These are phyloP conservation scores for Aphanomyces stellatus DNA, from an alignment of 352 stramenopile genomes.

Conservation along the genomic window DNA sequence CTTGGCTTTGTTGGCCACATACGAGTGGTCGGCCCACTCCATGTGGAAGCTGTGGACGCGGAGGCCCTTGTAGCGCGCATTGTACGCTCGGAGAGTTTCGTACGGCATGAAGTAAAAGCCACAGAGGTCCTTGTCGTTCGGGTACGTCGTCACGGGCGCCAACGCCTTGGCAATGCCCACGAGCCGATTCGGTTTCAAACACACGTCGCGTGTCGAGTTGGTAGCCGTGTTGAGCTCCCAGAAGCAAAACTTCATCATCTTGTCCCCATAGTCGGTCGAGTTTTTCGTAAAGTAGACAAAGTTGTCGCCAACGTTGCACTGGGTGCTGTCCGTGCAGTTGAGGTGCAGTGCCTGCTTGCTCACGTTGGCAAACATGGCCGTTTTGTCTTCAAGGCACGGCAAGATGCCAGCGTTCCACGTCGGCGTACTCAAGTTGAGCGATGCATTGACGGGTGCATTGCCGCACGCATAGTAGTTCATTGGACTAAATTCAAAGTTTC, in stretches of 20 bases:
- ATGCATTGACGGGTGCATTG: conserved; percentile 39
- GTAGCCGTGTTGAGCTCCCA: conserved; percentile 56
- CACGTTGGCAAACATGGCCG: conserved; percentile 49
- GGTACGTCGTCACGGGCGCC: conserved; percentile 28
- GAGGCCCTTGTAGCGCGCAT: conserved; percentile 67
- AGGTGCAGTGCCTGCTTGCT: conserved; percentile 63
- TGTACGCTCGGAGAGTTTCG: conserved; percentile 58
- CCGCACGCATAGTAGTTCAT: conserved; percentile 78
- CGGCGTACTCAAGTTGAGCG: conserved; percentile 29
- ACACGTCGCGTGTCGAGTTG: conserved; percentile 44
- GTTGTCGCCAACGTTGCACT: conserved; percentile 46
- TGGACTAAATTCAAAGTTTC: conserved; percentile 25
- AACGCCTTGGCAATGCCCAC: conserved; percentile 50
- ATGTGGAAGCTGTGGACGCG: conserved; percentile 78
- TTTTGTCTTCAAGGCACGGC: conserved; percentile 51
- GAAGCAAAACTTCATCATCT: conserved; percentile 74
- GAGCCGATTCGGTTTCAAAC: conserved; percentile 61
- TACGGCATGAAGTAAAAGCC: conserved; percentile 82
- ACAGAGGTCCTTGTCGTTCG: conserved; percentile 65
- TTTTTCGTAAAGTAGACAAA: conserved; percentile 71
- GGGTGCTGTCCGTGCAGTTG: conserved; percentile 42
- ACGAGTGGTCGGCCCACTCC: conserved; percentile 56
- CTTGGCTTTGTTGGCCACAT: conserved; percentile 44
- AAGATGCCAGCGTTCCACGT: conserved; percentile 41
- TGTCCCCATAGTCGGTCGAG: conserved; percentile 63